Percentiles rank a stretch among this genome's conserved stretches.
Evolutionary conservation across 1,139 yeast genomes (phyloP).

Genomic region (Yamadazyma triangularis): DNA sequence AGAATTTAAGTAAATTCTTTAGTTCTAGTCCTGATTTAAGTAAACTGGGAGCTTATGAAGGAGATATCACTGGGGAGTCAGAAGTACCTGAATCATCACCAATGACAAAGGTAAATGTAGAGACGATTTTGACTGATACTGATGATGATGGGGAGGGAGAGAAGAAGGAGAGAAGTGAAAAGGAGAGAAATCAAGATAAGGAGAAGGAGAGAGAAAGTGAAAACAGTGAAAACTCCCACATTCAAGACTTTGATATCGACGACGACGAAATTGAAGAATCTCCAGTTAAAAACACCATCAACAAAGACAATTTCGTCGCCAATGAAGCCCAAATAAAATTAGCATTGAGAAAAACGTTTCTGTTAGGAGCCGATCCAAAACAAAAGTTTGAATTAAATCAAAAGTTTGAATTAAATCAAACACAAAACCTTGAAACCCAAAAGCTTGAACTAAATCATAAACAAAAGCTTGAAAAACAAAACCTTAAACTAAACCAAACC

Average conservation of each 20-base stretch:
- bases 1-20: constrained; percentile 14
- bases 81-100: constrained; percentile 38
- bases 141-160: constrained; percentile 17
- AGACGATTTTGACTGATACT: constrained; percentile 15
- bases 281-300: constrained; percentile 23
- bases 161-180: too few relatives aligned
- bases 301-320: constrained; percentile 1
- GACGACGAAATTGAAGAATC: constrained; percentile 44
- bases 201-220: neutral
- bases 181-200: neutral
- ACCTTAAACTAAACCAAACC: too few relatives aligned
- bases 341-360: constrained; percentile 25
- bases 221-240: neutral
- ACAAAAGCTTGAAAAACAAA: neutral
- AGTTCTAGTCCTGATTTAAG: constrained; percentile 7
- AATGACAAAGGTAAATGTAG: neutral
- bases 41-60: too few relatives aligned
- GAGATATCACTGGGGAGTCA: constrained; percentile 30
- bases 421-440: neutral
- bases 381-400: constrained; percentile 2
- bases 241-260: constrained; percentile 17
- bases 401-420: neutral
- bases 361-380: constrained; percentile 13
- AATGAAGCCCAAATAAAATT: constrained; percentile 12
- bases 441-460: too few relatives aligned